Conservation (phyloP, 2,329 filamentous ascomycete genomes). For the Pseudocercospora eumusae region DNA sequence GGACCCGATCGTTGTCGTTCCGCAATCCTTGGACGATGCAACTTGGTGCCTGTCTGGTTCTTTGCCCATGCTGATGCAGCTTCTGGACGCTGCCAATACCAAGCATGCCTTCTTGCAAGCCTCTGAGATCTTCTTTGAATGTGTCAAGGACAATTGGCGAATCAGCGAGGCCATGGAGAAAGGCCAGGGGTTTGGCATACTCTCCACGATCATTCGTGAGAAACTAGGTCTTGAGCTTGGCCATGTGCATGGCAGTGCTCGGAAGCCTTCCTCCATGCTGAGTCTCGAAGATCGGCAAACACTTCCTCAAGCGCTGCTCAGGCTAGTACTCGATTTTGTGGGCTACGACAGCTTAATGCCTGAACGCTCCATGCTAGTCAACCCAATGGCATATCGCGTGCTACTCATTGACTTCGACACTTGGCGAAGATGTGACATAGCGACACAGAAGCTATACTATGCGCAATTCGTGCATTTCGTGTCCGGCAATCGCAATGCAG, state of each 20-base stretch:
- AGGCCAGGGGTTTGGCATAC: slow-evolving; percentile 87
- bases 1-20: slow-evolving; percentile 75
- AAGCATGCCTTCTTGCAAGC: slow-evolving; percentile 72
- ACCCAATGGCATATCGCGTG: slow-evolving; percentile 89
- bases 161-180: slow-evolving; percentile 98
- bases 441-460: slow-evolving; percentile 87
- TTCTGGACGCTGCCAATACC: slow-evolving; percentile 75
- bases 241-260: slow-evolving; percentile 29
- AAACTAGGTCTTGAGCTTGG: slow-evolving; percentile 65
- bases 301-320: slow-evolving; percentile 64
- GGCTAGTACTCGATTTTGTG: slow-evolving; percentile 78
- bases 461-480: slow-evolving; percentile 87
- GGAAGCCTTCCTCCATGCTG: slow-evolving; percentile 29
- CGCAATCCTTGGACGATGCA: slow-evolving; percentile 85
- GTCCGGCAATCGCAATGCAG: slow-evolving; percentile 84
- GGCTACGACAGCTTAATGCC: slow-evolving; percentile 81
- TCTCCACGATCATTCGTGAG: slow-evolving; percentile 78
- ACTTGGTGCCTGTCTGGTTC: slow-evolving; percentile 93
- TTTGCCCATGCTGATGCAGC: slow-evolving; percentile 77
- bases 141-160: slow-evolving; percentile 88
- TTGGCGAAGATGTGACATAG: slow-evolving; percentile 76
- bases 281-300: slow-evolving; percentile 51
- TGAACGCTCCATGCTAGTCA: slow-evolving; percentile 88
- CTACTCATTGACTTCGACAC: slow-evolving; percentile 90
- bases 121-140: slow-evolving; percentile 80